Percentiles rank a stretch among this genome's conserved stretches.
Evolutionary conservation across 1,139 yeast species (phyloP).

Genomic region (Geotrichum siamense): DNA sequence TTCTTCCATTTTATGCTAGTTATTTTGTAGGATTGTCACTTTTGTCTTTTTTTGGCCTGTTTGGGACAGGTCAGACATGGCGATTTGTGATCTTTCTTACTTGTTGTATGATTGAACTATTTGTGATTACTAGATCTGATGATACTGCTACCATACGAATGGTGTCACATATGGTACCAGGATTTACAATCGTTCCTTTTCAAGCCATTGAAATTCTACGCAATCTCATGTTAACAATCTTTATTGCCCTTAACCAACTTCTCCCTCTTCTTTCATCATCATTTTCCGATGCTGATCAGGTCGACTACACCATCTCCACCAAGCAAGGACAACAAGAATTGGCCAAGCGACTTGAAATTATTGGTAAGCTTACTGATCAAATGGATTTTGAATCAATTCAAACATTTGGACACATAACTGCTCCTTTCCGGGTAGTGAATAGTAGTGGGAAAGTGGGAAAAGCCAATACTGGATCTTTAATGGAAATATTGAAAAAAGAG

Average conservation of each 20-base stretch:
- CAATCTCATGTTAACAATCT: slow-evolving; percentile 18
- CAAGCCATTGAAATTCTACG: slow-evolving; percentile 21
- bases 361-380: slow-evolving; percentile 11
- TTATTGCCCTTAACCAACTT: slow-evolving; percentile 19
- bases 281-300: slow-evolving; percentile 5
- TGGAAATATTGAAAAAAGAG: slow-evolving; percentile 5
- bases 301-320: slow-evolving; percentile 7
- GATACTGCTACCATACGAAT: slow-evolving; percentile 13
- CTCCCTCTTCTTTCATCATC: slow-evolving; percentile 19
- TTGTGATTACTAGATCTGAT: slow-evolving; percentile 23
- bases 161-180: slow-evolving; percentile 17
- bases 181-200: slow-evolving; percentile 21
- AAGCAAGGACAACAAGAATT: slow-evolving; percentile 13
- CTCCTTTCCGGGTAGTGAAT: slow-evolving; percentile 15
- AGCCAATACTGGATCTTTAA: slow-evolving; percentile 3
- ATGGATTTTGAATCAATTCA: slow-evolving; percentile 15
- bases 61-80: slow-evolving; percentile 27
- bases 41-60: slow-evolving; percentile 23
- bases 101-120: slow-evolving; percentile 23
- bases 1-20: slow-evolving; percentile 22
- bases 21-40: slow-evolving; percentile 21
- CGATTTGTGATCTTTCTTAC: slow-evolving; percentile 22
- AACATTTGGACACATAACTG: slow-evolving; percentile 12
- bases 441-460: too few relatives aligned
- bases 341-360: slow-evolving; percentile 12